Evolutionary conservation across 2,329 filamentous ascomycete species (phyloP).

Genomic region (Ilyonectria destructans): DNA sequence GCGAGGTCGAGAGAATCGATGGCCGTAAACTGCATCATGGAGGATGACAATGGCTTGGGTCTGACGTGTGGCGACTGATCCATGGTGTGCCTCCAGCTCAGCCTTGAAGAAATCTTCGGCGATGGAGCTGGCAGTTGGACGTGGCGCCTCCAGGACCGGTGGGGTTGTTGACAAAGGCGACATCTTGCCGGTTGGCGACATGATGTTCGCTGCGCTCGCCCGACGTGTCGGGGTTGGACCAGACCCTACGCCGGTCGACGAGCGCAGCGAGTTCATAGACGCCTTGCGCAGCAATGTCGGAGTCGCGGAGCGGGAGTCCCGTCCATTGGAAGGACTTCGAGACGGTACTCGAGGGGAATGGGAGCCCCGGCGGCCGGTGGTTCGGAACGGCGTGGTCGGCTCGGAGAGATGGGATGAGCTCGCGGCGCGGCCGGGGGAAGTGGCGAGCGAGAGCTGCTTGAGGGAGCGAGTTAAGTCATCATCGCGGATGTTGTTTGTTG

Average conservation of each 20-base stretch:
- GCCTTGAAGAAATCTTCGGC: conserved; percentile 79
- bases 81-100: conserved; percentile 78
- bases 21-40: conserved; percentile 95
- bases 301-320: conserved; percentile 64
- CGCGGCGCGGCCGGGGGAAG: conserved; percentile 49
- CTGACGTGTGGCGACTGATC: conserved; percentile 56
- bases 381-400: conserved; percentile 57
- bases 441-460: conserved; percentile 62
- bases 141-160: conserved; percentile 56
- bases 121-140: conserved; percentile 68
- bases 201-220: conserved; percentile 63
- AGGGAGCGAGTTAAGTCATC: conserved; percentile 61
- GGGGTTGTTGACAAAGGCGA: conserved; percentile 45
- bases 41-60: conserved; percentile 85
- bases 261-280: conserved; percentile 72
- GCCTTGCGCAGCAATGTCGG: conserved; percentile 70
- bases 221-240: conserved; percentile 62
- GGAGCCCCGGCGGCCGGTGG: conserved; percentile 55
- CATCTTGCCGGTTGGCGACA: conserved; percentile 62
- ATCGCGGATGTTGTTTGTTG: conserved; percentile 50
- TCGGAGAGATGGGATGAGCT: conserved; percentile 56
- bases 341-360: conserved; percentile 54
- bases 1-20: conserved; percentile 89
- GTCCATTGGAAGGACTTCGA: conserved; percentile 61
- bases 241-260: conserved; percentile 59